phyloP scores from a whole-genome alignment of 495 filamentous ascomycete species.

The Halenospora varia region DNA sequence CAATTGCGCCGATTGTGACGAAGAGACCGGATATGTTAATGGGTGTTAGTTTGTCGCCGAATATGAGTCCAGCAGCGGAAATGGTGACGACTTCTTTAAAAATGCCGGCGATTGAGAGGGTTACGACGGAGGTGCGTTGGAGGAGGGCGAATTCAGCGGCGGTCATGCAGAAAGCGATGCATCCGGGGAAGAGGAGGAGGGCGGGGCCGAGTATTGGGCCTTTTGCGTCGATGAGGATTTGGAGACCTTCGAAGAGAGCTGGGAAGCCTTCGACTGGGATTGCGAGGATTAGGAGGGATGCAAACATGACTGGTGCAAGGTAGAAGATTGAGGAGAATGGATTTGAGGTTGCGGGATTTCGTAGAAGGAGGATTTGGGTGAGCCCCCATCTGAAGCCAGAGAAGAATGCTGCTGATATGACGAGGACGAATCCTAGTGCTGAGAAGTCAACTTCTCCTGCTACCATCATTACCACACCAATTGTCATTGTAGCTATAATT shows the following conservation, averaged over 20 bases:
- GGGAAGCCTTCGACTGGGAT: slow-evolving; percentile 79
- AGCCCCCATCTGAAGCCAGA: slow-evolving; percentile 97
- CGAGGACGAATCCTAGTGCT: slow-evolving; percentile 79
- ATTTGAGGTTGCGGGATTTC: slow-evolving; percentile 93
- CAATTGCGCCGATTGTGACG: slow-evolving; percentile 86
- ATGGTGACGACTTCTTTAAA: slow-evolving; percentile 99
- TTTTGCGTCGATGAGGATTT: slow-evolving; percentile 56
- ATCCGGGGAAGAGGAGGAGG: slow-evolving; percentile 84
- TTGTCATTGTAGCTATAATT: slow-evolving; percentile 90
- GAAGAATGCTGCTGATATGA: slow-evolving; percentile 90
- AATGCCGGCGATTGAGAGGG: slow-evolving; percentile 92
- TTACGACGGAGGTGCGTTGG: slow-evolving; percentile 93
- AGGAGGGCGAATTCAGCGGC: slow-evolving; percentile 92
- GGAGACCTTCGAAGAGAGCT: slow-evolving; percentile 58
- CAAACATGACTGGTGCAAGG: slow-evolving; percentile 94
- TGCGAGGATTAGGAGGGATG: slow-evolving; percentile 74
- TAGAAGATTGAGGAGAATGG: slow-evolving; percentile 97
- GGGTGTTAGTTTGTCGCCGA: slow-evolving; percentile 82
- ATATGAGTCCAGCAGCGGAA: slow-evolving; percentile 79
- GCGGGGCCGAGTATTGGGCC: slow-evolving; percentile 49
- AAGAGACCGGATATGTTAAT: slow-evolving; percentile 85
- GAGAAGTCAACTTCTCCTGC: slow-evolving; percentile 93
- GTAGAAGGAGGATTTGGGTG: slow-evolving; percentile 91
- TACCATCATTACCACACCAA: slow-evolving; percentile 98
- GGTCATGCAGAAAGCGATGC: slow-evolving; percentile 95